A percentile compares a stretch with the other conserved stretches of the same genome.
Conservation (phyloP, 139 green algal species). For the Chlamydomonas eustigma region DNA sequence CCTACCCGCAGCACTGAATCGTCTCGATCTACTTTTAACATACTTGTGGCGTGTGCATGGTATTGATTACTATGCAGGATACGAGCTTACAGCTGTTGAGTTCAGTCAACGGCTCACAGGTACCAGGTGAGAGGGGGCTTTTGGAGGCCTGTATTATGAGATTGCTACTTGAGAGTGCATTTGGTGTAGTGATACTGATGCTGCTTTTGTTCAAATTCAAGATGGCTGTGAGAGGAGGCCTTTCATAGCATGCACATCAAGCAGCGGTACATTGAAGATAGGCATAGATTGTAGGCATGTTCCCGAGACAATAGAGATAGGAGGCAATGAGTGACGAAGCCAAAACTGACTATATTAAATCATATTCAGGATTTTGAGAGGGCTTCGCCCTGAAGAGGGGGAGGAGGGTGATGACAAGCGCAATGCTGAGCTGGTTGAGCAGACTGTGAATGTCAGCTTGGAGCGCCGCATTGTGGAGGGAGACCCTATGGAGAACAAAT, state of each 20-base stretch:
- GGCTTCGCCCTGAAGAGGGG: background rate
- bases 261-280: too few relatives aligned
- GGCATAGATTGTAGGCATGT: too few relatives aligned
- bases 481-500: constrained; percentile 56
- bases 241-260: too few relatives aligned
- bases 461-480: constrained; percentile 37
- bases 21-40: constrained; percentile 76
- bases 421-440: constrained; percentile 24
- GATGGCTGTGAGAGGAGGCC: too few relatives aligned
- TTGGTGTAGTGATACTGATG: background rate
- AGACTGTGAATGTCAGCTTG: constrained; percentile 55
- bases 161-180: background rate
- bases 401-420: constrained; percentile 4
- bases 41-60: constrained; percentile 91
- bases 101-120: constrained; percentile 17
- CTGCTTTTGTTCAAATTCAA: background rate
- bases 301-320: too few relatives aligned
- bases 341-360: too few relatives aligned
- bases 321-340: too few relatives aligned
- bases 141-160: background rate
- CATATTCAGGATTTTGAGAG: constrained; percentile 17
- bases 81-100: constrained; percentile 21
- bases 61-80: constrained; percentile 84
- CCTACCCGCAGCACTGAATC: constrained; percentile 29
- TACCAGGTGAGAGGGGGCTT: background rate